phyloP scores from a whole-genome alignment of 768 basidiomycete species.

The Suillus bovinus region DNA sequence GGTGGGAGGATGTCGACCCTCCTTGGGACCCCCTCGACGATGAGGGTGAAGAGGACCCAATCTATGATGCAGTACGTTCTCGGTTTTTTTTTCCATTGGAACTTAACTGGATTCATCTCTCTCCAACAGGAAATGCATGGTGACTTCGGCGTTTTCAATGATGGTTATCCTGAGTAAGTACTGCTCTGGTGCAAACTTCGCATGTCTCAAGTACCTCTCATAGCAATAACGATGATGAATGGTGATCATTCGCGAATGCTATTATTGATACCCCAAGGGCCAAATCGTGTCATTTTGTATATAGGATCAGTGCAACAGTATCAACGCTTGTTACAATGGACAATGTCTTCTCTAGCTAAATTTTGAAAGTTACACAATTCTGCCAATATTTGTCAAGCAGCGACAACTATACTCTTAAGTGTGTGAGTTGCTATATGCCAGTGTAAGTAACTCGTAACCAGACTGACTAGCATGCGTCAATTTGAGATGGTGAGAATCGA shows the following conservation, averaged over 20 bases:
- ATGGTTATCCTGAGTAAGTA: conserved; percentile 5
- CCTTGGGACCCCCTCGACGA: conserved; percentile 30
- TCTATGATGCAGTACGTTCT: conserved; percentile 9
- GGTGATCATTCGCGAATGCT: background rate
- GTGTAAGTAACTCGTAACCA: too few species aligned
- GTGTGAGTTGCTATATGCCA: too few species aligned
- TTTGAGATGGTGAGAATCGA: too few species aligned
- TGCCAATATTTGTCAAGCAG: too few species aligned
- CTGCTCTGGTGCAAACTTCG: background rate
- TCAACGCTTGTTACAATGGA: background rate
- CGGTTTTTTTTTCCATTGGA: background rate
- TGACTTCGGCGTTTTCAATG: conserved; percentile 4
- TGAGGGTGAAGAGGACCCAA: conserved; percentile 24
- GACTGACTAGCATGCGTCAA: too few species aligned
- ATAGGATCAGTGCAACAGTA: background rate
- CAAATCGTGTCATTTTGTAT: background rate
- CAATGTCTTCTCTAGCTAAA: background rate
- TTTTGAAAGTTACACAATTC: background rate
- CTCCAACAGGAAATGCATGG: background rate
- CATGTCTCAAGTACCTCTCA: too few species aligned
- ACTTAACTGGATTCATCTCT: background rate
- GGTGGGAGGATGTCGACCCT: conserved; percentile 21
- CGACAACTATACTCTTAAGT: too few species aligned
- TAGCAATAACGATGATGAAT: background rate
- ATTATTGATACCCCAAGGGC: background rate